Evolutionary conservation across 1,139 yeast species (phyloP).

Genomic region (Arxiozyma slooffiae): DNA sequence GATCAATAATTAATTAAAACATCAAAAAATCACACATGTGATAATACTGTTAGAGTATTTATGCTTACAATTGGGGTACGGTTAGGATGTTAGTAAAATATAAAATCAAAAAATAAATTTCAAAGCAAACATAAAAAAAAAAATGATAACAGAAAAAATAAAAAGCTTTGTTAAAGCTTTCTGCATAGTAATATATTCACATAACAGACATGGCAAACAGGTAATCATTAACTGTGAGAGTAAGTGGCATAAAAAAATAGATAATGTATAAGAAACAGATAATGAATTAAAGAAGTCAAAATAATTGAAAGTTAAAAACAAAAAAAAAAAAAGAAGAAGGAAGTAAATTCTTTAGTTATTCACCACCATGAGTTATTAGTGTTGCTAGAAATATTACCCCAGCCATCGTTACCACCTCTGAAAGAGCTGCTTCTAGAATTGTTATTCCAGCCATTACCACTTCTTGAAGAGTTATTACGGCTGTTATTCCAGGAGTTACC

Average conservation of each 20-base stretch:
- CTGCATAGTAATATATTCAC: conserved; percentile 1
- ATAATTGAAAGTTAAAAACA: neutral
- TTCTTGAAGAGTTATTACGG: conserved; percentile 18
- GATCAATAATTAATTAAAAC: neutral
- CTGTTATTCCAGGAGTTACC: conserved; percentile 26
- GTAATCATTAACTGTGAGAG: conserved; percentile 1
- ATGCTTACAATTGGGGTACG: neutral
- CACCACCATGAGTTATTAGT: conserved; percentile 20
- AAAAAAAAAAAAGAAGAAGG: neutral
- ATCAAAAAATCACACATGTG: neutral
- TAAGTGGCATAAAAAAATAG: neutral
- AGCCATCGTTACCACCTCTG: conserved; percentile 20
- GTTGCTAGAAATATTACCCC: conserved; percentile 5
- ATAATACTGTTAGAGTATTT: neutral
- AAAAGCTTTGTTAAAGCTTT: neutral
- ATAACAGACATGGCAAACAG: conserved; percentile 6
- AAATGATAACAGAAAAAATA: neutral
- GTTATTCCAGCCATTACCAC: conserved; percentile 8
- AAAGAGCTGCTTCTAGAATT: conserved; percentile 27
- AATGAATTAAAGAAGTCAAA: neutral
- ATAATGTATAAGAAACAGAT: neutral
- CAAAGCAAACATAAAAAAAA: neutral
- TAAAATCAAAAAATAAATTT: no score
- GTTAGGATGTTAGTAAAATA: neutral
- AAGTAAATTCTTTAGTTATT: conserved; percentile 5